Evolutionary conservation across 1,284 basidiomycete genomes (phyloP), one percentile per base, ranked within the genome.

Genomic region (Cutaneotrichosporon arboriforme): DNA sequence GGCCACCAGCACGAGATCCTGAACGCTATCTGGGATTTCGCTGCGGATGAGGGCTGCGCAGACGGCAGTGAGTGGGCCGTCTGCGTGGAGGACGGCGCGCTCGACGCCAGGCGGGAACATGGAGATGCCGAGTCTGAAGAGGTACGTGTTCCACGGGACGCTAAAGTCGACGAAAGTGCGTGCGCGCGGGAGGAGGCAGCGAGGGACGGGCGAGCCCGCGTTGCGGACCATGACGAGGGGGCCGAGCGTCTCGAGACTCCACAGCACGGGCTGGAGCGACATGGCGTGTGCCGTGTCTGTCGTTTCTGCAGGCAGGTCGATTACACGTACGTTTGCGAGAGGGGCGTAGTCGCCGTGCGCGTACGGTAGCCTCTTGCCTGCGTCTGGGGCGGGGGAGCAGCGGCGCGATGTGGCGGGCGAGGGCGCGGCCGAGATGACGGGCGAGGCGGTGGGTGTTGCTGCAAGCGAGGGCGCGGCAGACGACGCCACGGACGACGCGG

Each of bases 71-170:
- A 31, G 26, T 5, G 26, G 33, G 5, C 26, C 43, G 17, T 33
- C 43, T 2, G 43, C 43, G 18, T 45, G 43, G 10, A 45, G 43
- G 33, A 45, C 43, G 4, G 33, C 18, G 12, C 43, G 43, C 43
- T 45, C 31, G 4, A 33, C 31, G 10, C 20, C 13, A 17, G 43
- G 33, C 9, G 43, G 43, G 33, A 45, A 45, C 43, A 45, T 34
- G 33, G 15, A 18, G 2, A 12, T 31, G 2, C 43, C 43, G 15
- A 45, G 43, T 31, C 43, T 17, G 33, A 45, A 45, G 18, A 45
- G 43, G 31, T 45, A 45, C 13, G 43, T 45, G 17, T 35, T 45
- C 43, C 43, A 45, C 18, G 43, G 43, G 33, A 45, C 18, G 43
- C 31, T 31, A 14, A 45, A 45, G 33, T 45, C 43, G 43, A 45